Evolutionary conservation across 306 rosid genomes (phyloP).

Genomic region (Rubus parviflorus): DNA sequence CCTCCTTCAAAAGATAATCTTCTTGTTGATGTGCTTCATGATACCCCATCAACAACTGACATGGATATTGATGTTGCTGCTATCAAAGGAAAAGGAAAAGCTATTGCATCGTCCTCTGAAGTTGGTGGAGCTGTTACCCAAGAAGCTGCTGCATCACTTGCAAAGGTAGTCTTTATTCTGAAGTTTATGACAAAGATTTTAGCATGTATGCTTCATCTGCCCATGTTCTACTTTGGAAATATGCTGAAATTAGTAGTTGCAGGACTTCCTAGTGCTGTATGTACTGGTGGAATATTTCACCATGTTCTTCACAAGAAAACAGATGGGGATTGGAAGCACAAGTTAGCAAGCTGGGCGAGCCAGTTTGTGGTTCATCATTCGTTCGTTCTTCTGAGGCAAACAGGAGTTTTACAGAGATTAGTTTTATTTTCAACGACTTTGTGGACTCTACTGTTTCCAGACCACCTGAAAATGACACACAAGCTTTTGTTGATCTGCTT

Average conservation of each 20-base stretch:
- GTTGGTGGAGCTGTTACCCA: constrained; percentile 51
- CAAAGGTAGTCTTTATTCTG: constrained; percentile 80
- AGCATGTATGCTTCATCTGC: constrained; percentile 84
- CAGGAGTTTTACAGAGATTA: constrained; percentile 74
- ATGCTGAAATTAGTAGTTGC: constrained; percentile 71
- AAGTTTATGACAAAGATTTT: constrained; percentile 84
- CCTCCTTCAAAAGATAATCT: constrained; percentile 69
- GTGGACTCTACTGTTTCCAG: constrained; percentile 56
- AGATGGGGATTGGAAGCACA: constrained; percentile 95
- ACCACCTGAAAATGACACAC: constrained; percentile 67
- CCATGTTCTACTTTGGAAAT: constrained; percentile 82
- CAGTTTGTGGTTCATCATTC: constrained; percentile 83
- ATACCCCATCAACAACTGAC: constrained; percentile 54
- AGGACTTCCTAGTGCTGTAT: constrained; percentile 44
- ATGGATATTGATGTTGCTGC: constrained; percentile 88
- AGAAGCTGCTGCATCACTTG: constrained; percentile 86
- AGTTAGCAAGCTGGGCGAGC: constrained; percentile 80
- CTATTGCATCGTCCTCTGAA: constrained; percentile 55
- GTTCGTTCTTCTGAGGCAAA: constrained; percentile 94
- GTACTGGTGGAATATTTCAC: constrained; percentile 69
- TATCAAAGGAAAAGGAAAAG: constrained; percentile 89
- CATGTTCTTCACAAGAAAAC: constrained; percentile 75
- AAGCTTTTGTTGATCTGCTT: constrained; percentile 76
- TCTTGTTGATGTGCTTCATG: constrained; percentile 37
- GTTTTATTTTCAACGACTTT: constrained; percentile 62